Evolutionary conservation across 345 rosid genomes (phyloP).

Genomic region (Hibiscus tridactylites): DNA sequence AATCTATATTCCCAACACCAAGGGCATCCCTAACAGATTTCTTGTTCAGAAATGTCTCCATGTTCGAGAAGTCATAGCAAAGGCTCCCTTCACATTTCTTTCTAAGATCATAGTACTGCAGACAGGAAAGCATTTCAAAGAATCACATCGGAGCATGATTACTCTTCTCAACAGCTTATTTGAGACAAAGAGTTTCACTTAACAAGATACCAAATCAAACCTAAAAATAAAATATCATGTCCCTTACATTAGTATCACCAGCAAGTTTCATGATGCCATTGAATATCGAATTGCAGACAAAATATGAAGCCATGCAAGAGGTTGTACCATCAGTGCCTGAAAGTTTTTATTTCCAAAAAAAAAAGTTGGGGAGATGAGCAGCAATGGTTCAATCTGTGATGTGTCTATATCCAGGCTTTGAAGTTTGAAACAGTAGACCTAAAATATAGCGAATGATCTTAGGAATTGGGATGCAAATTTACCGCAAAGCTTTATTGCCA

Average conservation of each 20-base stretch:
- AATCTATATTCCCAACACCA: slow-evolving; percentile 73
- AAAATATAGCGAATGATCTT: neutral
- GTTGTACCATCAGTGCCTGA: slow-evolving; percentile 92
- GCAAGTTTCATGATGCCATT: slow-evolving; percentile 56
- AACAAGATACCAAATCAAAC: neutral
- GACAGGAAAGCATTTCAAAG: neutral
- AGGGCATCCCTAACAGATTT: slow-evolving; percentile 66
- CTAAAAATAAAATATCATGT: neutral
- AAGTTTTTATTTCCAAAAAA: neutral
- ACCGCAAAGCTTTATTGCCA: slow-evolving; percentile 92
- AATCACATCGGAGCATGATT: neutral
- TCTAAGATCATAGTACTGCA: slow-evolving; percentile 90
- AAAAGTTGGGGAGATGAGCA: neutral
- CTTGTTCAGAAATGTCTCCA: slow-evolving; percentile 80
- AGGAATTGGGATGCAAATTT: neutral
- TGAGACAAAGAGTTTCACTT: neutral
- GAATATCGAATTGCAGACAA: slow-evolving; percentile 86
- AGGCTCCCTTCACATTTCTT: slow-evolving; percentile 82
- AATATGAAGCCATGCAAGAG: slow-evolving; percentile 92
- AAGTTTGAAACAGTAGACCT: neutral
- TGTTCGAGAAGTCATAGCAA: slow-evolving; percentile 95
- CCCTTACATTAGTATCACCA: slow-evolving; percentile 67
- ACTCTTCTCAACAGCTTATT: neutral
- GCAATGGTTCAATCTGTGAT: neutral
- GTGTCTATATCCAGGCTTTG: slow-evolving; percentile 31